Conservation (phyloP, 345 rosid species). For the Sonneratia alba region DNA sequence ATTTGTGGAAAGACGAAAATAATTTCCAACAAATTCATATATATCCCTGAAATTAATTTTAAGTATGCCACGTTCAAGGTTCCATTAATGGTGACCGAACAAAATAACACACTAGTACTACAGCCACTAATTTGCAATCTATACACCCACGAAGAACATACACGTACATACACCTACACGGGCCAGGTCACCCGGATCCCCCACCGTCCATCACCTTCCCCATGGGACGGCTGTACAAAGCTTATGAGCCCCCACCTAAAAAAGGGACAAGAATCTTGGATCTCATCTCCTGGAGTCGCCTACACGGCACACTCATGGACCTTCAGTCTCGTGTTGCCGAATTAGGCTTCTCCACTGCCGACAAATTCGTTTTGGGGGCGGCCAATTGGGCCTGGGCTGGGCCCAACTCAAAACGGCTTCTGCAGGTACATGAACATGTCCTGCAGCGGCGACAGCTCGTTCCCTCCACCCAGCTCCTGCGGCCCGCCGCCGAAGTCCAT, state of each 20-base stretch:
- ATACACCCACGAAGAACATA: no score
- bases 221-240: background rate
- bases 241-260: background rate
- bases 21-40: no score
- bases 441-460: slow-evolving; percentile 58
- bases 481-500: slow-evolving; percentile 20
- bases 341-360: background rate
- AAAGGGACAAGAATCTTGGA: no score
- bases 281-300: slow-evolving; percentile 2
- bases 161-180: no score
- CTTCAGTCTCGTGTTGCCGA: slow-evolving; percentile 43
- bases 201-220: background rate
- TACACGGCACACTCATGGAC: slow-evolving; percentile 47
- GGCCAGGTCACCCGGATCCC: background rate
- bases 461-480: slow-evolving; percentile 18
- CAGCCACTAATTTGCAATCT: no score
- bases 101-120: no score
- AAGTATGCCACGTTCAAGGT: no score
- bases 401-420: slow-evolving; percentile 33
- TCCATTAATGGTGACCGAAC: no score
- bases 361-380: no score
- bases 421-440: slow-evolving; percentile 63
- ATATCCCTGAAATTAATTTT: no score
- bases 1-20: no score
- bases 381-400: no score